A percentile compares a stretch with the other conserved stretches of the same genome.
phyloP scores from a whole-genome alignment of 805 yeast species.

The Candida tammaniensis region DNA sequence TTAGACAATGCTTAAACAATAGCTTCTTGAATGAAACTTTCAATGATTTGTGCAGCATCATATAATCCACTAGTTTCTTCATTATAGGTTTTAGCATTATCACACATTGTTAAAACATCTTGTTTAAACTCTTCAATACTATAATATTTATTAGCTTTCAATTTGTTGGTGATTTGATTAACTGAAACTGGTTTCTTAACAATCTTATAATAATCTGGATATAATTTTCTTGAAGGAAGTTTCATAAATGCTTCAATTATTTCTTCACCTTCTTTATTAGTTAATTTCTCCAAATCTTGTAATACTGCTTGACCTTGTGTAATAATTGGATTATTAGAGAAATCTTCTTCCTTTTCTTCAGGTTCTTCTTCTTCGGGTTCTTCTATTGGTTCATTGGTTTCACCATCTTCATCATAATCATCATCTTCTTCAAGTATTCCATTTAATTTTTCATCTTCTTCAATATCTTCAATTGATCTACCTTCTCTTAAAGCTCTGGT shows the following conservation, averaged over 20 bases:
- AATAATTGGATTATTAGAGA: slow-evolving; percentile 17
- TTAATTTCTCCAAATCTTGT: slow-evolving; percentile 39
- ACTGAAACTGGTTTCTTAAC: slow-evolving; percentile 62
- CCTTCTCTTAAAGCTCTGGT: slow-evolving; percentile 17
- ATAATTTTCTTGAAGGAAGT: slow-evolving; percentile 68
- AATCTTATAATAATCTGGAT: slow-evolving; percentile 80
- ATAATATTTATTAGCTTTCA: slow-evolving; percentile 36
- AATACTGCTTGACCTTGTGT: slow-evolving; percentile 36
- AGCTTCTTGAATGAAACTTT: slow-evolving; percentile 37
- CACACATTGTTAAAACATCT: slow-evolving; percentile 66
- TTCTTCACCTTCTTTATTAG: slow-evolving; percentile 43
- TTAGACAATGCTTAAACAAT: too few relatives aligned
- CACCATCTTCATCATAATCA: slow-evolving; percentile 15
- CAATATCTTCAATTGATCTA: slow-evolving; percentile 20
- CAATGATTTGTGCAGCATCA: slow-evolving; percentile 52
- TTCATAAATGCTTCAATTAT: slow-evolving; percentile 50
- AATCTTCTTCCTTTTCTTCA: slow-evolving; percentile 14
- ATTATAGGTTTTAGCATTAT: slow-evolving; percentile 72
- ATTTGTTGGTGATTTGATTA: slow-evolving; percentile 48
- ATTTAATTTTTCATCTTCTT: slow-evolving; percentile 24
- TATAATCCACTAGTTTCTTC: slow-evolving; percentile 65
- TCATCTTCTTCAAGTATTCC: too few relatives aligned
- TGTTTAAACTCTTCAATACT: slow-evolving; percentile 46
- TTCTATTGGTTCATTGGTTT: slow-evolving; percentile 8
- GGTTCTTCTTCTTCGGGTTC: slow-evolving; percentile 17